These are phyloP conservation scores for Cercospora beticola DNA, from an alignment of 2,329 filamentous ascomycete genomes.

Conservation along the genomic window DNA sequence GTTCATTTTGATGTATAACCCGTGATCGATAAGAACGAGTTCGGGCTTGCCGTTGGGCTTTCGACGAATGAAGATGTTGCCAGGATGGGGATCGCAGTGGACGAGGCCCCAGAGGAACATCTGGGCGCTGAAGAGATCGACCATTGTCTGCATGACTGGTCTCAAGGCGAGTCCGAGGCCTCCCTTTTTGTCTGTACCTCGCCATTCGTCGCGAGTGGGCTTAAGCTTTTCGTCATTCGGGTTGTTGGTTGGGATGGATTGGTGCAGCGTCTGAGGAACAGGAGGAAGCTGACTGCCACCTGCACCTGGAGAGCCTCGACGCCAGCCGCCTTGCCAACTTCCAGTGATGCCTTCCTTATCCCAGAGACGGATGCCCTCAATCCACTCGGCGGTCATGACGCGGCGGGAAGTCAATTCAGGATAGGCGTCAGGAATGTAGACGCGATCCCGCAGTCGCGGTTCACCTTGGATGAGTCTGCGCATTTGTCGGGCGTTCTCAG, in stretches of 20 bases:
- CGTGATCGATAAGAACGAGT: conserved; percentile 94
- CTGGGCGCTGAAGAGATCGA: conserved; percentile 93
- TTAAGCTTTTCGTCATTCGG: conserved; percentile 65
- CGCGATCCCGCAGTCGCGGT: conserved; percentile 70
- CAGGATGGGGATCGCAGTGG: conserved; percentile 95
- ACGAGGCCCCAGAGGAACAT: conserved; percentile 97
- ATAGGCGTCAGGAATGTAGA: conserved; percentile 86
- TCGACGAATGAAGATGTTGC: conserved; percentile 93
- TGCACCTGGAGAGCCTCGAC: conserved; percentile 74
- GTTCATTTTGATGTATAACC: conserved; percentile 89
- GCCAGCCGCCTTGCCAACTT: conserved; percentile 75
- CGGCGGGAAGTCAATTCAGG: conserved; percentile 77
- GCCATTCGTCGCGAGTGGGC: conserved; percentile 77
- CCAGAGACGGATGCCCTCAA: conserved; percentile 90
- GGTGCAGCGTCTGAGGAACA: conserved; percentile 39
- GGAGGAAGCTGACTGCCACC: conserved; percentile 62
- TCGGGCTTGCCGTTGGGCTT: conserved; percentile 79
- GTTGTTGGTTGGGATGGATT: conserved; percentile 44
- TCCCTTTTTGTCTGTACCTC: conserved; percentile 67
- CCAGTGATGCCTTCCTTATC: conserved; percentile 79
- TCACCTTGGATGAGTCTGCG: conserved; percentile 71
- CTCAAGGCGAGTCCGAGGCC: conserved; percentile 80
- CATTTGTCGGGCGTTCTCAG: conserved; percentile 84
- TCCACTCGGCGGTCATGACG: conserved; percentile 95
- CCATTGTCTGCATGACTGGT: conserved; percentile 93